Percentiles rank a stretch among this genome's conserved stretches.
Evolutionary conservation across 345 rosid species (phyloP).

Genomic region (Melaleuca alternifolia): DNA sequence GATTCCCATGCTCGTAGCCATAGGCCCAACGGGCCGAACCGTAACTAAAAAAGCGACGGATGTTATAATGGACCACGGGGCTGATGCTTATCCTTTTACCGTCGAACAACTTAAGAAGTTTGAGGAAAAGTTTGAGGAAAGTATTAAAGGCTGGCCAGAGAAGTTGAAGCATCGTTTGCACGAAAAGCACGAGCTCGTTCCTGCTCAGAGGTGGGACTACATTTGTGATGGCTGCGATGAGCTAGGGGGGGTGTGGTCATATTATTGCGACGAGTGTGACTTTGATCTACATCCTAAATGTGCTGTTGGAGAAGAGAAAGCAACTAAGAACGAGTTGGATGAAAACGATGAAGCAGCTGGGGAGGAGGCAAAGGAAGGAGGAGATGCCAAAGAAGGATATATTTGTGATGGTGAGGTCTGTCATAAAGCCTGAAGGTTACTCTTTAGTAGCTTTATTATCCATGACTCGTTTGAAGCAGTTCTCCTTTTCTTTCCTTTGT

Average conservation of each 20-base stretch:
- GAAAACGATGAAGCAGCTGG: background rate
- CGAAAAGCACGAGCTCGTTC: slow-evolving; percentile 35
- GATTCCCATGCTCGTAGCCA: no score
- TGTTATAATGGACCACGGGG: no score
- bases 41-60: no score
- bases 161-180: slow-evolving; percentile 50
- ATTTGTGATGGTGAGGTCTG: no score
- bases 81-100: no score
- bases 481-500: background rate
- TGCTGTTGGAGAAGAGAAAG: slow-evolving; percentile 57
- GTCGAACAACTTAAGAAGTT: no score
- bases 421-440: no score
- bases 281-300: slow-evolving; percentile 67
- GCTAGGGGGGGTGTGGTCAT: slow-evolving; percentile 42
- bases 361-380: background rate
- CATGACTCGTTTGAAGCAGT: background rate
- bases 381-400: background rate
- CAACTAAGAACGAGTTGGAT: slow-evolving; percentile 38
- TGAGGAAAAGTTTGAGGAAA: no score
- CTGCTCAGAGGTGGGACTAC: background rate
- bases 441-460: slow-evolving; percentile 11
- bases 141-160: slow-evolving; percentile 48
- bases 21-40: no score
- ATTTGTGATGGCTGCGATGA: slow-evolving; percentile 1
- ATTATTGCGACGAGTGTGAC: slow-evolving; percentile 43